Evolutionary conservation across 1,284 basidiomycete genomes (phyloP).

Genomic region (Sutorius eximius): DNA sequence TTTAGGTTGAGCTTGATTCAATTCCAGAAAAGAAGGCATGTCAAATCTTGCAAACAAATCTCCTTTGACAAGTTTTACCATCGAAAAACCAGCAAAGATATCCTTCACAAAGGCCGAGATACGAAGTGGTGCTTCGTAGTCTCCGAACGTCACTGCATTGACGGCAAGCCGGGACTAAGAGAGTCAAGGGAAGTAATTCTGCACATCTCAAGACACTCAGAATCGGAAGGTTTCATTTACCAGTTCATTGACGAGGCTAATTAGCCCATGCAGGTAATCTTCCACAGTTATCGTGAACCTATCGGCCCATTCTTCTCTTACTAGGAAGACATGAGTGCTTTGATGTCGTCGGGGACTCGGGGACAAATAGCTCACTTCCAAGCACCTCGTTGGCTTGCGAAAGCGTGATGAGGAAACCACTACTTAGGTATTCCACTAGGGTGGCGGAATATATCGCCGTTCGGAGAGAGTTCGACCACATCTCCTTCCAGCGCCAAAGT

Average conservation of each 20-base stretch:
- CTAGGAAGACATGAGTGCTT: conserved; percentile 38
- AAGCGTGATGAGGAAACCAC: conserved; percentile 60
- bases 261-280: conserved; percentile 84
- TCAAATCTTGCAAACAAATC: conserved; percentile 9
- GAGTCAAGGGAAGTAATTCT: conserved; percentile 2
- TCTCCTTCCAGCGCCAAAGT: conserved; percentile 81
- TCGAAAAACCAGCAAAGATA: conserved; percentile 77
- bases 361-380: conserved; percentile 54
- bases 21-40: conserved; percentile 4
- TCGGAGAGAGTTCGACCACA: conserved; percentile 68
- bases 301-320: conserved; percentile 70
- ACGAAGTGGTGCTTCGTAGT: conserved; percentile 76
- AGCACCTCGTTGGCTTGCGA: conserved; percentile 52
- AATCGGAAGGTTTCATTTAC: conserved; percentile 42
- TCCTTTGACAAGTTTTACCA: conserved; percentile 46
- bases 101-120: conserved; percentile 84
- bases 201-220: neutral
- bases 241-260: conserved; percentile 79
- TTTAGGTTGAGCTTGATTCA: conserved; percentile 77
- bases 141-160: conserved; percentile 79
- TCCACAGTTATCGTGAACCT: conserved; percentile 68
- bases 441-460: conserved; percentile 66
- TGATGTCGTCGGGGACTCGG: conserved; percentile 1
- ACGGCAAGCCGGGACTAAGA: conserved; percentile 75
- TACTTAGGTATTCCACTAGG: conserved; percentile 64